Base-by-base conservation (phyloP, 495 filamentous ascomycete species). In the Elasticomyces elasticus region DNA sequence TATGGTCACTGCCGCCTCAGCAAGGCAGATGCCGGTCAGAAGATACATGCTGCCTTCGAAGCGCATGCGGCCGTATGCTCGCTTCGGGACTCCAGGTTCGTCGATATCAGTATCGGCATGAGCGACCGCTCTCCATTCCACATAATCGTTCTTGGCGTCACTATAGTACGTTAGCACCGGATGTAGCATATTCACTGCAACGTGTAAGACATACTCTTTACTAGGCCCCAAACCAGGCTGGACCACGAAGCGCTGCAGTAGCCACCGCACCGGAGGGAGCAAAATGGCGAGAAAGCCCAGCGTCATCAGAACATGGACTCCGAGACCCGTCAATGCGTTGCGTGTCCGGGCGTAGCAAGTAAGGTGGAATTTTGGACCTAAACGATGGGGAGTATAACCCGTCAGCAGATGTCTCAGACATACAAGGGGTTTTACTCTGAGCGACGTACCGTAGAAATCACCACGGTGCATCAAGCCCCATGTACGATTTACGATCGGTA, bases 371-470 rank as follows among this genome's bases (percentile, higher is more conserved):
- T 78, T 76, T 4, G 79, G 75, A 0, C n/a, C n/a, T n/a, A n/a
- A n/a, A n/a, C n/a, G n/a, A n/a, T n/a, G n/a, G n/a, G n/a, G n/a
- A n/a, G n/a, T n/a, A n/a, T n/a, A n/a, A n/a, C n/a, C n/a, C n/a
- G n/a, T n/a, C n/a, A n/a, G n/a, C n/a, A n/a, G n/a, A n/a, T n/a
- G n/a, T n/a, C n/a, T n/a, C n/a, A n/a, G n/a, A n/a, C n/a, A n/a
- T n/a, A n/a, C n/a, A n/a, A n/a, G n/a, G n/a, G n/a, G n/a, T n/a
- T n/a, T n/a, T n/a, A n/a, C n/a, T n/a, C n/a, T n/a, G n/a, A n/a
- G n/a, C n/a, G n/a, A n/a, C n/a, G n/a, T n/a, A n/a, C 89, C 89
- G 67, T 94, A 92, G 41, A 76, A 69, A 5, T 71, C 66, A n/a
- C 70, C 69, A 4, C 75, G 71, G 12, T 79, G 74, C 51, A 88